Evolutionary conservation across 768 basidiomycete species (phyloP).

Genomic region (Leccinum broughii): DNA sequence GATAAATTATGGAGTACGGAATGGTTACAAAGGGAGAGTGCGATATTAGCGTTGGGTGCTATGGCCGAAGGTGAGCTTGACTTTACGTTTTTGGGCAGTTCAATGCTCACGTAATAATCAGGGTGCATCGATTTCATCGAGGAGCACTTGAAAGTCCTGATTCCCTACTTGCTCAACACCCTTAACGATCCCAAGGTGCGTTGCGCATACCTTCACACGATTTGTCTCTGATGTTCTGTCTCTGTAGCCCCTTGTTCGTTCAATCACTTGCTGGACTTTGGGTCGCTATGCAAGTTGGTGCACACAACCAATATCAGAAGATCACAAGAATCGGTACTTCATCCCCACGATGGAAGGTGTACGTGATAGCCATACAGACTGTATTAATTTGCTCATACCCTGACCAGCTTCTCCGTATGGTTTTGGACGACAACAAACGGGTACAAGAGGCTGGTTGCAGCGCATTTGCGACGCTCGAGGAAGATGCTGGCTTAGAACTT

Average conservation of each 20-base stretch:
- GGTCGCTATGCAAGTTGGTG: slow-evolving; percentile 99
- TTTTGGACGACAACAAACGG: slow-evolving; percentile 96
- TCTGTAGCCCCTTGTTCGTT: slow-evolving; percentile 87
- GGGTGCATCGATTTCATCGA: slow-evolving; percentile 97
- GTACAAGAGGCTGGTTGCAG: slow-evolving; percentile 99
- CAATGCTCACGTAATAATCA: slow-evolving; percentile 33
- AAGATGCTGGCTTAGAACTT: slow-evolving; percentile 89
- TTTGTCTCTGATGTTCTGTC: slow-evolving; percentile 5
- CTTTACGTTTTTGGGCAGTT: not conserved
- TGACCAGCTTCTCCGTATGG: slow-evolving; percentile 91
- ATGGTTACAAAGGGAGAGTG: slow-evolving; percentile 95
- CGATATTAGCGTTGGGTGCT: slow-evolving; percentile 92
- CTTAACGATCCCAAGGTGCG: slow-evolving; percentile 88
- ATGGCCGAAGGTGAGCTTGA: slow-evolving; percentile 88
- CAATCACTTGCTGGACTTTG: slow-evolving; percentile 99
- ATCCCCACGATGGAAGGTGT: slow-evolving; percentile 99
- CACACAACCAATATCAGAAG: slow-evolving; percentile 78
- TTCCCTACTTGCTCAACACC: slow-evolving; percentile 90
- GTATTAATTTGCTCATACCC: not conserved
- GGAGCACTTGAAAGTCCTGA: slow-evolving; percentile 88
- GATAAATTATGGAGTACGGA: slow-evolving; percentile 90
- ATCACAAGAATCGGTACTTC: slow-evolving; percentile 88
- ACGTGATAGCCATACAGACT: slow-evolving; percentile 34
- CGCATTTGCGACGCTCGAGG: slow-evolving; percentile 97
- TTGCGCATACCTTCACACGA: not conserved